Evolutionary conservation across 2,329 filamentous ascomycete species (phyloP).

Genomic region (Paraconiothyrium brasiliense): DNA sequence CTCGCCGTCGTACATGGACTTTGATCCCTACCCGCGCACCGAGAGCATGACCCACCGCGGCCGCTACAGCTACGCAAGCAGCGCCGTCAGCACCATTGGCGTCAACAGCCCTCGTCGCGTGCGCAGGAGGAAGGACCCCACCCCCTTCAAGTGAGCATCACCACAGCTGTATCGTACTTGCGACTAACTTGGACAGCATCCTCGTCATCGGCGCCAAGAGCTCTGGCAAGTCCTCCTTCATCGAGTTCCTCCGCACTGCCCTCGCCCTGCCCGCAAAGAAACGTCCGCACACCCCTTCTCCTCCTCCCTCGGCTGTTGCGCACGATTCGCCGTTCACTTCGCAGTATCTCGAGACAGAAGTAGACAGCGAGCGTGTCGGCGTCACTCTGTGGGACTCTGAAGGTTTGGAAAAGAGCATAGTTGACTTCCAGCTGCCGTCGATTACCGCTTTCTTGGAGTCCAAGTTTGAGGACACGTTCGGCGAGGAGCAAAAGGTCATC

Average conservation of each 20-base stretch:
- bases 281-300: constrained; percentile 59
- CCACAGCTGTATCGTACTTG: neutral
- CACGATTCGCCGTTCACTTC: constrained; percentile 73
- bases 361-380: constrained; percentile 89
- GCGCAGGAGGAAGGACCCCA: constrained; percentile 94
- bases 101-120: constrained; percentile 93
- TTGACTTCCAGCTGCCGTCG: constrained; percentile 91
- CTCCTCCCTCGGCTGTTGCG: constrained; percentile 58
- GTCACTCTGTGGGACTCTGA: constrained; percentile 97
- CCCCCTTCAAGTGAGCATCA: constrained; percentile 90
- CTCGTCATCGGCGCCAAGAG: constrained; percentile 87
- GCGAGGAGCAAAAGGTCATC: constrained; percentile 96
- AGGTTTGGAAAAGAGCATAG: constrained; percentile 91
- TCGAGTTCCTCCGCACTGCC: constrained; percentile 91
- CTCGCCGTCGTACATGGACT: constrained; percentile 60
- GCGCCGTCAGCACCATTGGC: constrained; percentile 75
- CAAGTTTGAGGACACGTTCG: constrained; percentile 98
- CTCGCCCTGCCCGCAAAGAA: constrained; percentile 85
- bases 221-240: constrained; percentile 94
- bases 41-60: constrained; percentile 98
- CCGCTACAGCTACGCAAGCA: constrained; percentile 95
- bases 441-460: constrained; percentile 93
- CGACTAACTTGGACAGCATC: constrained; percentile 66
- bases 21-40: constrained; percentile 81
- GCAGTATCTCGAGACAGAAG: constrained; percentile 92